Conservation (phyloP, 306 rosid genomes). For the Prosopis cineraria region DNA sequence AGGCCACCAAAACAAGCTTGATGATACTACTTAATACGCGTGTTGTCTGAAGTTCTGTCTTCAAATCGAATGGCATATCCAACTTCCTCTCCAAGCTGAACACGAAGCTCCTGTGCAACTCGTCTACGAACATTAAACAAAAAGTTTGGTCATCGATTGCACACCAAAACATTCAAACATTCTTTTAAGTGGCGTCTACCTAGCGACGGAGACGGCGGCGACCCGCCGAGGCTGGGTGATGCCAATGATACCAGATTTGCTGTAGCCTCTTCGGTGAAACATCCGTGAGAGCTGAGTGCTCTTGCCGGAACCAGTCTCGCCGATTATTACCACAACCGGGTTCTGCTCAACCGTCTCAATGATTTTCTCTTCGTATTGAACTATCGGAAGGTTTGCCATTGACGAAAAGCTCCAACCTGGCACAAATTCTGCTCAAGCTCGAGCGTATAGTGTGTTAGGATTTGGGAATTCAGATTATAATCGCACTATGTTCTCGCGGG, state of each 20-base stretch:
- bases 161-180: not conserved
- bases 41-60: constrained; percentile 79
- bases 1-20: not conserved
- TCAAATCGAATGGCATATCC: constrained; percentile 96
- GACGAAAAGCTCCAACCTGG: constrained; percentile 2
- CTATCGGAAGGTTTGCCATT: constrained; percentile 83
- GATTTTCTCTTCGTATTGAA: constrained; percentile 81
- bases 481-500: not conserved
- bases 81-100: constrained; percentile 89
- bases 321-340: constrained; percentile 74
- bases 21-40: constrained; percentile 66
- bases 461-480: not conserved
- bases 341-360: constrained; percentile 67
- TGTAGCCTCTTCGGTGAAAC: constrained; percentile 75
- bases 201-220: constrained; percentile 92
- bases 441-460: not conserved
- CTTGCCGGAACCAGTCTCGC: constrained; percentile 97
- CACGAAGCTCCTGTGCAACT: constrained; percentile 89
- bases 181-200: constrained; percentile 39
- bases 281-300: constrained; percentile 97
- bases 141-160: not conserved
- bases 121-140: constrained; percentile 57
- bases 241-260: constrained; percentile 66
- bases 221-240: constrained; percentile 98
- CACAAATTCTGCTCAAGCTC: not conserved